phyloP scores from a whole-genome alignment of 805 yeast species.

The Ogataea polymorpha region DNA sequence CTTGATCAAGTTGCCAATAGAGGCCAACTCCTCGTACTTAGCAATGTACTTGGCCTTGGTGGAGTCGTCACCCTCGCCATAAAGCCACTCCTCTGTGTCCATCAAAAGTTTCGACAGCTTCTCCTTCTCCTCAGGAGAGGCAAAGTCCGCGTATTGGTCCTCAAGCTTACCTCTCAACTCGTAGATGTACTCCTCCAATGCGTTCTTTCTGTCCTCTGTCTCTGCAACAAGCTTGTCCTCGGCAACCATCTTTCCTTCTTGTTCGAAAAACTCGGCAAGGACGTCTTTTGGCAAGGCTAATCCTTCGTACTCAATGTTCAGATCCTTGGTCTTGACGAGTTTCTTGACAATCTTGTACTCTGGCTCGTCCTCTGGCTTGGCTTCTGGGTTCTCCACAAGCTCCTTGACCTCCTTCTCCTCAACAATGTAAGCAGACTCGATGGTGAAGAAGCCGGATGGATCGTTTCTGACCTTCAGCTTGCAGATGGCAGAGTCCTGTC shows the following conservation, averaged over 20 bases:
- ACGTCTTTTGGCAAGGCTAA: slow-evolving; percentile 55
- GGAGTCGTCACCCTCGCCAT: slow-evolving; percentile 95
- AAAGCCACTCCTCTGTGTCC: slow-evolving; percentile 97
- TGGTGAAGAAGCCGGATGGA: slow-evolving; percentile 91
- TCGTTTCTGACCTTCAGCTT: slow-evolving; percentile 96
- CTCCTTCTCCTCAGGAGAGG: slow-evolving; percentile 85
- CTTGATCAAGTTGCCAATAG: slow-evolving; percentile 90
- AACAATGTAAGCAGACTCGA: slow-evolving; percentile 92
- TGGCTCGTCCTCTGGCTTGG: slow-evolving; percentile 69
- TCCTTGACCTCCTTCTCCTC: slow-evolving; percentile 90
- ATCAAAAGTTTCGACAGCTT: slow-evolving; percentile 68
- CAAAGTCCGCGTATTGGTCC: slow-evolving; percentile 83
- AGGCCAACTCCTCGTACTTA: slow-evolving; percentile 94
- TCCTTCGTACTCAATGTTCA: slow-evolving; percentile 57
- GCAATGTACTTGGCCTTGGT: slow-evolving; percentile 96
- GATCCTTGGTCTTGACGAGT: slow-evolving; percentile 85
- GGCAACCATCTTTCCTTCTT: slow-evolving; percentile 78
- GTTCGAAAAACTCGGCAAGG: slow-evolving; percentile 67
- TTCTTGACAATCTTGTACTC: slow-evolving; percentile 88
- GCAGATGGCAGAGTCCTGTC: slow-evolving; percentile 74
- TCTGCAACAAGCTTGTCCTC: slow-evolving; percentile 96
- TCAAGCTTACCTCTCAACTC: slow-evolving; percentile 96
- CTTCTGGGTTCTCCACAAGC: slow-evolving; percentile 64
- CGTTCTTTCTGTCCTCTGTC: slow-evolving; percentile 98
- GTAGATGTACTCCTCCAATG: slow-evolving; percentile 97